Evolutionary conservation across 768 basidiomycete species (phyloP).

Genomic region (Jaapia argillacea): DNA sequence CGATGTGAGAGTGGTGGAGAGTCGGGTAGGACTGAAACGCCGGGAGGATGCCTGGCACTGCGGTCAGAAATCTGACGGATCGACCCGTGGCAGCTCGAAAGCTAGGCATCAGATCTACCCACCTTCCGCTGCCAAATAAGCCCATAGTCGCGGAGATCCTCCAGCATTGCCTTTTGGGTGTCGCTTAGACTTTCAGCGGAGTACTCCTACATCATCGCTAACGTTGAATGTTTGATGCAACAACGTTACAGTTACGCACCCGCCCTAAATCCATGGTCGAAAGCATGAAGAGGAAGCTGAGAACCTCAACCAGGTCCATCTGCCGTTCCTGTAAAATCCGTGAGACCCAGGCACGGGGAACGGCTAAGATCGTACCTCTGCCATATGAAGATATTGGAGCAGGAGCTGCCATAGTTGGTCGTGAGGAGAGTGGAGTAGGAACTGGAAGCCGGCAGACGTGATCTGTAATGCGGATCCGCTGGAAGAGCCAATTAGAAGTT

Average conservation of each 20-base stretch:
- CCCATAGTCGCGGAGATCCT: constrained; percentile 91
- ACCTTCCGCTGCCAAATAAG: constrained; percentile 84
- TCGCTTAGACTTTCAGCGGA: constrained; percentile 70
- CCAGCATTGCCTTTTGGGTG: constrained; percentile 79
- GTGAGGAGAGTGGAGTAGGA: constrained; percentile 88
- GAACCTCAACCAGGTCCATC: constrained; percentile 89
- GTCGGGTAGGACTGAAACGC: constrained; percentile 88
- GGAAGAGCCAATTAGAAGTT: background rate
- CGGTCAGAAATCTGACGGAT: constrained; percentile 1
- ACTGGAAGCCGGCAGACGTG: constrained; percentile 93
- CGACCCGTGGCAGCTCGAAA: background rate
- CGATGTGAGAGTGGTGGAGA: constrained; percentile 91
- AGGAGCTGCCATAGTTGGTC: constrained; percentile 93
- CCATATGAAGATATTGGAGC: constrained; percentile 80
- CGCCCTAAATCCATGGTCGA: constrained; percentile 93
- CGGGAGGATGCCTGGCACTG: constrained; percentile 56
- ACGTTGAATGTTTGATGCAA: constrained; percentile 5
- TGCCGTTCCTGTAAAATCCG: constrained; percentile 50
- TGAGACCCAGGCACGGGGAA: too few relatives aligned
- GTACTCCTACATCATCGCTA: constrained; percentile 57
- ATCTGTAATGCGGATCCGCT: constrained; percentile 63
- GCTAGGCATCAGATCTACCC: constrained; percentile 8
- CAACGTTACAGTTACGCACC: constrained; percentile 31
- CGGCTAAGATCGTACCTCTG: constrained; percentile 67
- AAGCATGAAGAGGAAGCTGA: constrained; percentile 94